phyloP scores from a whole-genome alignment of 2,329 filamentous ascomycete species.

The Epichloe sibirici region DNA sequence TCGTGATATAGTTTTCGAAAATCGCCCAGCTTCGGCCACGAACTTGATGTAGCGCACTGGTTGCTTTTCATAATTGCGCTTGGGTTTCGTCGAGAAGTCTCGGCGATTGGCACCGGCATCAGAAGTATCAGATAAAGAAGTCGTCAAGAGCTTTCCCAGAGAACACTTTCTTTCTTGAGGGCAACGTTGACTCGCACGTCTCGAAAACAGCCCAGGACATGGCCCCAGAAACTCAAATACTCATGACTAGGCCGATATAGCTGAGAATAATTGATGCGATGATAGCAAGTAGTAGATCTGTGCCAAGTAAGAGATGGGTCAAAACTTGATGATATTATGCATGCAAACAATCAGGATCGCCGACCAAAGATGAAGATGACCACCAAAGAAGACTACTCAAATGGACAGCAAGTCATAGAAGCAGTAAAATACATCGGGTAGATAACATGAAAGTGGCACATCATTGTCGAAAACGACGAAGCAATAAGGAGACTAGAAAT shows the following conservation, averaged over 20 bases:
- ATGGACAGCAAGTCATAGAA: not conserved
- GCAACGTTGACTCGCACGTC: not conserved
- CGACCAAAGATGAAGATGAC: not conserved
- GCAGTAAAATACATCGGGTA: not conserved
- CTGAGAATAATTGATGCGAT: not conserved
- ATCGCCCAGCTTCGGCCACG: conserved; percentile 6
- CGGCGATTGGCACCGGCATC: not conserved
- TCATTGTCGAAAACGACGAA: not conserved
- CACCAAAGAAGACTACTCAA: not conserved
- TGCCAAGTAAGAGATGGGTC: not conserved
- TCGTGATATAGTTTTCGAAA: conserved; percentile 2
- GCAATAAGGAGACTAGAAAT: not conserved
- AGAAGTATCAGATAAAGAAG: not conserved
- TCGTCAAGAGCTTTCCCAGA: not conserved
- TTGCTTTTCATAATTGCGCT: not conserved
- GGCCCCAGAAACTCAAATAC: not conserved
- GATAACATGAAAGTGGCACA: not conserved
- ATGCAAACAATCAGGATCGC: no score
- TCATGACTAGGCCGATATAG: not conserved
- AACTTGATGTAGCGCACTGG: not conserved
- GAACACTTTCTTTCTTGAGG: not conserved
- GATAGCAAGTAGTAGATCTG: not conserved
- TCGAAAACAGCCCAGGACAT: not conserved
- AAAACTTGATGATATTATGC: not conserved
- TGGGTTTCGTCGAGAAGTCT: not conserved